These are phyloP conservation scores for Trypanosoma melophagium DNA, from an alignment of 208 protist species.

Conservation along the genomic window DNA sequence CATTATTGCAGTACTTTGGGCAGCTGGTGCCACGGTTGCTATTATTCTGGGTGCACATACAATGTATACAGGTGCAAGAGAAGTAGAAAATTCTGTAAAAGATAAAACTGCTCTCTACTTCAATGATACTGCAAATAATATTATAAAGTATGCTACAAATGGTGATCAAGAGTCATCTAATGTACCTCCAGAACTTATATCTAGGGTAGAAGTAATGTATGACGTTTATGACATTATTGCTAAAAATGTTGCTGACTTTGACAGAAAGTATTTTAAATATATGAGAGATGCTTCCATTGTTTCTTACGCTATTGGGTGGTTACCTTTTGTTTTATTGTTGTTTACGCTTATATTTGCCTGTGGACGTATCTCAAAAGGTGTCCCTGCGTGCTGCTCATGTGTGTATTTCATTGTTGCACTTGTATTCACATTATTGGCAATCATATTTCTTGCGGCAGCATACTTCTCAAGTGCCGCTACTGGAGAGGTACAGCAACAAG, in stretches of 20 bases:
- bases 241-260: conserved; percentile 30
- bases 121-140: conserved; percentile 31
- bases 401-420: conserved; percentile 70
- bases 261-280: conserved; percentile 67
- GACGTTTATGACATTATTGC: conserved; percentile 31
- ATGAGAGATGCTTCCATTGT: conserved; percentile 52
- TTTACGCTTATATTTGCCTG: conserved; percentile 55
- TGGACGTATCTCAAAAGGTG: conserved; percentile 34
- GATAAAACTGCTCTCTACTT: conserved; percentile 50
- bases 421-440: conserved; percentile 50
- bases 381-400: conserved; percentile 41
- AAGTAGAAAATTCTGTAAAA: conserved; percentile 33
- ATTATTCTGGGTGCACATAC: conserved; percentile 24
- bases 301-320: conserved; percentile 43
- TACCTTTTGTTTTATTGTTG: conserved; percentile 59
- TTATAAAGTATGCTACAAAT: conserved; percentile 20
- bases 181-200: neutral
- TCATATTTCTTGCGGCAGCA: conserved; percentile 58
- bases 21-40: neutral
- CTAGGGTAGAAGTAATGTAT: conserved; percentile 44
- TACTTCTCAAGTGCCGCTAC: conserved; percentile 42
- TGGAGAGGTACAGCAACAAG: conserved; percentile 65
- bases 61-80: conserved; percentile 2
- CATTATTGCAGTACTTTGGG: conserved; percentile 11
- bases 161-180: neutral